Evolutionary conservation across 192 early-diverging fungal species (phyloP).

Genomic region (Phlyctochytrium arcticum): DNA sequence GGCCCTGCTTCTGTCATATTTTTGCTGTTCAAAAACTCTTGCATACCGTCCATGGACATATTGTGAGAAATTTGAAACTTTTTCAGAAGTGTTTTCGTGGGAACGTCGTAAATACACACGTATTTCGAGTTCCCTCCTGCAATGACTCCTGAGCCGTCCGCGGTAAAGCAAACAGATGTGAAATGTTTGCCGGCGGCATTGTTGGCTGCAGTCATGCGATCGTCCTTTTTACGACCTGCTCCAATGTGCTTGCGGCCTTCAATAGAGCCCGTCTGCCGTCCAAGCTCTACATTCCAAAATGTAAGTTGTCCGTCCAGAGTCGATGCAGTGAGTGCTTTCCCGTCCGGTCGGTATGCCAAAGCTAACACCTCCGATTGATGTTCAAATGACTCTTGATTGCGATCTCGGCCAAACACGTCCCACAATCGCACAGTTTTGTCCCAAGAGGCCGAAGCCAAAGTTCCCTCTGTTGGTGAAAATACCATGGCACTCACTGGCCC

Average conservation of each 20-base stretch:
- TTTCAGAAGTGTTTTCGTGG: slow-evolving; percentile 68
- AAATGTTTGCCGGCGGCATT: slow-evolving; percentile 81
- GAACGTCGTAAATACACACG: slow-evolving; percentile 92
- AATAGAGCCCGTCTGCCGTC: slow-evolving; percentile 66
- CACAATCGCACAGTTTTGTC: slow-evolving; percentile 84
- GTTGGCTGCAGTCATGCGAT: slow-evolving; percentile 79
- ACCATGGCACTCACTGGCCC: slow-evolving; percentile 81
- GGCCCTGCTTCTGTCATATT: slow-evolving; percentile 95
- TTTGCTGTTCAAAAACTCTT: slow-evolving; percentile 81
- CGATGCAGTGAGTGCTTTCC: slow-evolving; percentile 77
- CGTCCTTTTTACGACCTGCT: slow-evolving; percentile 76
- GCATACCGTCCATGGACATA: slow-evolving; percentile 88
- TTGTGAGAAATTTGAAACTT: slow-evolving; percentile 92
- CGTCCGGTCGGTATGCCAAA: slow-evolving; percentile 85
- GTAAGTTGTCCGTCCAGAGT: slow-evolving; percentile 90
- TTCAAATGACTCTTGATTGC: slow-evolving; percentile 69
- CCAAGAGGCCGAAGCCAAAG: slow-evolving; percentile 87
- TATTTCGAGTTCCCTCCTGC: slow-evolving; percentile 94
- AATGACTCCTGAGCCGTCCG: slow-evolving; percentile 88
- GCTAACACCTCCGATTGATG: slow-evolving; percentile 83
- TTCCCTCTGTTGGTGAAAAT: slow-evolving; percentile 80
- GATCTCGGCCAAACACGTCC: slow-evolving; percentile 89
- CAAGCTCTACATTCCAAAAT: slow-evolving; percentile 88
- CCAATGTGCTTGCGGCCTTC: slow-evolving; percentile 93
- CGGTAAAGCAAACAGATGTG: slow-evolving; percentile 89